These are phyloP conservation scores for Helotiales sp. DNA, from an alignment of 2,329 filamentous ascomycete genomes.

Conservation along the genomic window DNA sequence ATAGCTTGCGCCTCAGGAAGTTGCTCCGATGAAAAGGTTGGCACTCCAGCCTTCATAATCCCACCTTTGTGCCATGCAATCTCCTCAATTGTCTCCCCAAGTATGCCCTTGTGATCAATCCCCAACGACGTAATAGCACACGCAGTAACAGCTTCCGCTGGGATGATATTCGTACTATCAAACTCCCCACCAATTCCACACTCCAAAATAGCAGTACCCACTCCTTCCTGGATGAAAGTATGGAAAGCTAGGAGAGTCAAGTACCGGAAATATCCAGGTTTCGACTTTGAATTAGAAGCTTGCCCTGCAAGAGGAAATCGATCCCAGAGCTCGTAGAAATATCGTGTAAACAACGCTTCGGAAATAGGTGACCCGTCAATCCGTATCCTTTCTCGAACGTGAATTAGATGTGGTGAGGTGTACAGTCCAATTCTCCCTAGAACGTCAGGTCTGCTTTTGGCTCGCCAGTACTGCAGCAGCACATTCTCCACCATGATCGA, in stretches of 20 bases:
- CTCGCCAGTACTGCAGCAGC: slow-evolving; percentile 55
- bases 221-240: slow-evolving; percentile 75
- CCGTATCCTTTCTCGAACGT: slow-evolving; percentile 71
- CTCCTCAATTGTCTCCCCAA: slow-evolving; percentile 77
- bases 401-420: slow-evolving; percentile 71
- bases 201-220: slow-evolving; percentile 82
- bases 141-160: slow-evolving; percentile 59
- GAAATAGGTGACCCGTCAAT: slow-evolving; percentile 63
- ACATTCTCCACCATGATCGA: slow-evolving; percentile 72
- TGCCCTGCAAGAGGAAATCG: slow-evolving; percentile 47
- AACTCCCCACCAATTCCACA: slow-evolving; percentile 94
- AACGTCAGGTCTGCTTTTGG: slow-evolving; percentile 14
- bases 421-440: slow-evolving; percentile 60
- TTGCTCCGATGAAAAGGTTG: slow-evolving; percentile 67
- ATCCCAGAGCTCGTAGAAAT: slow-evolving; percentile 73
- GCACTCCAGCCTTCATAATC: slow-evolving; percentile 73
- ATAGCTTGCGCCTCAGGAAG: slow-evolving; percentile 61
- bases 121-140: slow-evolving; percentile 79
- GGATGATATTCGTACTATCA: slow-evolving; percentile 87
- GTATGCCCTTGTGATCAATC: slow-evolving; percentile 82
- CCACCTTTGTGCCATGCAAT: slow-evolving; percentile 95
- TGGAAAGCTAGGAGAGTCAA: slow-evolving; percentile 89
- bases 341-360: slow-evolving; percentile 62
- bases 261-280: slow-evolving; percentile 92
- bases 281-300: slow-evolving; percentile 45